Base-by-base conservation (phyloP, 306 rosid genomes). In the Glycine tomentella region DNA sequence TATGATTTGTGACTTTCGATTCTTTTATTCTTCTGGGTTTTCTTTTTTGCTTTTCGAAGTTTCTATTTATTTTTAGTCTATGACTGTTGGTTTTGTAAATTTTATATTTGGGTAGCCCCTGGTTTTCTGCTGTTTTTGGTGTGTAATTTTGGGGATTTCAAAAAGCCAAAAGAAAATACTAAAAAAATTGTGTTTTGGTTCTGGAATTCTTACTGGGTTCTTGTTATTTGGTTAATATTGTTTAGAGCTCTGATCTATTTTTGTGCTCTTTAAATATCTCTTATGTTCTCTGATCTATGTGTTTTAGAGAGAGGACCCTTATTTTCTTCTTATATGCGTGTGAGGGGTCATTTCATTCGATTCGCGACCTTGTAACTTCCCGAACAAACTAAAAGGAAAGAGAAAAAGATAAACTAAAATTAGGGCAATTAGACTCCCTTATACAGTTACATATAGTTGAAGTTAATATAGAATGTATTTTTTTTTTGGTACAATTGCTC, bases 181-280 rank as follows among this genome's bases (percentile, higher is more conserved):
- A 38, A 36, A 52, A 7, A 0, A 0, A 0, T 25, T 25, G 25
- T 74, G 80, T 58, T 36, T 15, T 74, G 48, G 59, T 51, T 73
- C 0, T 33, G 33, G 52, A 65, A 67, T 6, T 66, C 46, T 79
- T 73, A 25, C 31, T 67, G n/a, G 77, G 44, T 61, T 69, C 14
- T 70, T 36, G 10, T 34, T 65, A 8, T 52, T 16, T 49, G 61
- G 69, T 80, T 73, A 52, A 20, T 62, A 58, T 49, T 2, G 31
- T 73, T 16, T n/a, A 66, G 72, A 77, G 74, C 14, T 78, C 76
- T 91, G 87, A 85, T 85, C 77, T 80, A 56, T 52, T 84, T 13
- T 65, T 75, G 17, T 45, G 71, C 61, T 78, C 7, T 66, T 81
- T 34, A 33, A 70, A 76, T 81, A 80, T 83, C 84, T 61, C 17